phyloP scores from a whole-genome alignment of 306 rosid species.

The Malus orientalis region DNA sequence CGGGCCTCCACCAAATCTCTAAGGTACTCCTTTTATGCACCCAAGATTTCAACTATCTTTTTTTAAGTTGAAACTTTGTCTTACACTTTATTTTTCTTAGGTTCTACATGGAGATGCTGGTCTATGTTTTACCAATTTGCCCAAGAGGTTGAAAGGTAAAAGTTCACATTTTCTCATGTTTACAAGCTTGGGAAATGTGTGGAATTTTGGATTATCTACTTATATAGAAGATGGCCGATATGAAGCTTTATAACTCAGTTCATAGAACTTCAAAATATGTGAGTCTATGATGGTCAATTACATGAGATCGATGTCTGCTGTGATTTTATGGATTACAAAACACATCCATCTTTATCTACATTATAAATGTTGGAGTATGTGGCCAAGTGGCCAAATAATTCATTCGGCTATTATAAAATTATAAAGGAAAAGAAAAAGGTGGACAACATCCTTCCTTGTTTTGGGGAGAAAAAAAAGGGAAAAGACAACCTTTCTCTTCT shows the following conservation, averaged over 20 bases:
- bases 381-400: too few species aligned
- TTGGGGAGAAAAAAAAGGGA: too few species aligned
- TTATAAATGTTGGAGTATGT: too few species aligned
- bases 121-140: conserved; percentile 58
- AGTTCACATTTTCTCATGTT: not conserved
- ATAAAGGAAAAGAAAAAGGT: too few species aligned
- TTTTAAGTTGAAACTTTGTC: not conserved
- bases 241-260: not conserved
- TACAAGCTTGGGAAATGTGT: not conserved
- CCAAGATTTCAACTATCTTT: not conserved
- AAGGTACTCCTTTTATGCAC: conserved; percentile 37
- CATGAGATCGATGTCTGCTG: not conserved
- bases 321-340: not conserved
- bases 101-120: conserved; percentile 85
- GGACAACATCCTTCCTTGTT: too few species aligned
- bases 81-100: conserved; percentile 21
- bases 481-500: too few species aligned
- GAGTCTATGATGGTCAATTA: not conserved
- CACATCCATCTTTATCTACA: not conserved
- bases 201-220: not conserved
- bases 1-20: conserved; percentile 56
- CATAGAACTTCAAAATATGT: not conserved
- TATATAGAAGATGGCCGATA: not conserved
- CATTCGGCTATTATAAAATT: too few species aligned
- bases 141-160: conserved; percentile 77